phyloP scores from a whole-genome alignment of 2,329 filamentous ascomycete species.

The Lasiodiplodia sp. region DNA sequence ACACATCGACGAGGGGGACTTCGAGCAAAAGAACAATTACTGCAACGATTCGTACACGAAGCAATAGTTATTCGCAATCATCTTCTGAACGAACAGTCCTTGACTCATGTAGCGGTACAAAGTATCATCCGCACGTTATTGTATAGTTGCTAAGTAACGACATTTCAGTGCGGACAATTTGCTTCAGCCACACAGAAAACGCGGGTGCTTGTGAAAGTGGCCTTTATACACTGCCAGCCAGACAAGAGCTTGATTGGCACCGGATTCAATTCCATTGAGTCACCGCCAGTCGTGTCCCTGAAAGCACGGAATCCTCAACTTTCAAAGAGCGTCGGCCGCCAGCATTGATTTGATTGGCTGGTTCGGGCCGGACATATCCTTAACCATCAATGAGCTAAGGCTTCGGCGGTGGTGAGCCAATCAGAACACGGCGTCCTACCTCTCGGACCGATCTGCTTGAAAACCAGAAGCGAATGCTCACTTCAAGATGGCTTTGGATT shows the following conservation, averaged over 20 bases:
- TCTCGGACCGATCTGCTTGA: background rate
- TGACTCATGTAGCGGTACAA: no score
- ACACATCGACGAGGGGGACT: background rate
- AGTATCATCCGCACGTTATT: no score
- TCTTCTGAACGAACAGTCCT: no score
- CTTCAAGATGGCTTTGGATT: background rate
- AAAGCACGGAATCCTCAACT: background rate
- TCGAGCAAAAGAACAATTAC: no score
- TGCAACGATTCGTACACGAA: no score
- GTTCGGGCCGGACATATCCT: background rate
- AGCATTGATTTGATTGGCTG: background rate
- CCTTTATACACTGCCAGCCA: no score
- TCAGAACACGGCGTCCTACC: background rate
- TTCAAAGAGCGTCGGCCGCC: background rate
- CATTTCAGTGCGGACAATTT: no score
- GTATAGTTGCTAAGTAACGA: no score
- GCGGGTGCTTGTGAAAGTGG: no score
- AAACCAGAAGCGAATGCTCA: background rate
- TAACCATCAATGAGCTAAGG: background rate
- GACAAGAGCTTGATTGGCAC: background rate
- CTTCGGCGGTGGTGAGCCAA: background rate
- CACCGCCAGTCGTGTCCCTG: background rate
- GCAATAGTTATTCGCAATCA: no score
- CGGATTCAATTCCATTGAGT: background rate
- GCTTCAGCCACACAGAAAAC: no score